These are phyloP conservation scores for Phyllosticta capitalensis DNA, from an alignment of 2,329 filamentous ascomycete genomes.

Conservation along the genomic window DNA sequence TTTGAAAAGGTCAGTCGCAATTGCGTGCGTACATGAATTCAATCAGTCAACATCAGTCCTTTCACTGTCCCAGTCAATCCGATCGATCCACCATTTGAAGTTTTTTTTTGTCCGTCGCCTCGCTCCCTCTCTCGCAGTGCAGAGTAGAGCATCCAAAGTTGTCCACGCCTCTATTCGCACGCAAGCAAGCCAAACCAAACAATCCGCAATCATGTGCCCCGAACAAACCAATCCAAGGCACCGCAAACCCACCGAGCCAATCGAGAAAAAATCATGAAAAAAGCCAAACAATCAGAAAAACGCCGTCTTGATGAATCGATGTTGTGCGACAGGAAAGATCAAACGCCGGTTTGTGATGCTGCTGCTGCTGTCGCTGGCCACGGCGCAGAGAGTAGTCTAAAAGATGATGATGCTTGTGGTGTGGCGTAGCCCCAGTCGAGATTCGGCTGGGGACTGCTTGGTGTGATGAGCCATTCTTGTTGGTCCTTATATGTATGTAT, in stretches of 20 bases:
- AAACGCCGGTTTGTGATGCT: background rate
- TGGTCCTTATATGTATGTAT: background rate
- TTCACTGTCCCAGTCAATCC: too few species aligned
- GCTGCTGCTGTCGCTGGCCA: background rate
- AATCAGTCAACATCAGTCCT: too few species aligned
- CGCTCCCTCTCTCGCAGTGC: background rate
- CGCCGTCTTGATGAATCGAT: background rate
- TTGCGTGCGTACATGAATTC: too few species aligned
- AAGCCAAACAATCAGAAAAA: background rate
- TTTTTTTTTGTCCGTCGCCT: background rate
- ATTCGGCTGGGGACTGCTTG: background rate
- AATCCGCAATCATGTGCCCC: background rate
- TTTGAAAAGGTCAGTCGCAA: too few species aligned
- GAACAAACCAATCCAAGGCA: background rate
- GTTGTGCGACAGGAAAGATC: background rate
- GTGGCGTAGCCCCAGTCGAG: background rate
- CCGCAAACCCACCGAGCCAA: background rate
- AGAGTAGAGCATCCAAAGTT: too few species aligned
- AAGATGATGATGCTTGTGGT: background rate
- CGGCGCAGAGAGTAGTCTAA: too few species aligned
- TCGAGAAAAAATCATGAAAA: too few species aligned
- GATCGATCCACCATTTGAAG: background rate
- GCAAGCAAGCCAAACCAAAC: background rate
- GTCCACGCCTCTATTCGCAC: background rate
- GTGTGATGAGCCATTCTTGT: background rate